These are phyloP conservation scores for Aspergillus hancockii DNA, from an alignment of 495 filamentous ascomycete species.

Conservation along the genomic window DNA sequence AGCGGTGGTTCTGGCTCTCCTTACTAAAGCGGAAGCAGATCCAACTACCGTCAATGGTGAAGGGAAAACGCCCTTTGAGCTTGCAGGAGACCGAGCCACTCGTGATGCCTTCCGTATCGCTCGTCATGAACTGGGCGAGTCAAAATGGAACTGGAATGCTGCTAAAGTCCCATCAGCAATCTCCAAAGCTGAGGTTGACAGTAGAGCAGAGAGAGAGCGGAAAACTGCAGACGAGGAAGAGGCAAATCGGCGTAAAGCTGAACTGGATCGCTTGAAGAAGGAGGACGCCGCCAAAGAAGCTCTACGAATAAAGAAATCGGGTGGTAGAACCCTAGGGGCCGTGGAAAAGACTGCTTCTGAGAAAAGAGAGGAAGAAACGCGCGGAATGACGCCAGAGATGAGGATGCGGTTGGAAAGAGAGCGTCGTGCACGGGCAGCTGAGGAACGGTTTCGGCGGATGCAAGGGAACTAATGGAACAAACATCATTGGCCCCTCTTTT, in stretches of 20 bases:
- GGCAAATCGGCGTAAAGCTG: slow-evolving; percentile 58
- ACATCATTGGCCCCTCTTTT: not conserved
- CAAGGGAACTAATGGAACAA: slow-evolving; percentile 22
- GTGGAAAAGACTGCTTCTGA: slow-evolving; percentile 70
- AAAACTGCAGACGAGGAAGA: slow-evolving; percentile 55
- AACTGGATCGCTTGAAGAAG: slow-evolving; percentile 65
- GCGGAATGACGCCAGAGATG: slow-evolving; percentile 84
- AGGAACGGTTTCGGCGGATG: slow-evolving; percentile 78
- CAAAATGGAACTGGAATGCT: slow-evolving; percentile 74
- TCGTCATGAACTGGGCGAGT: slow-evolving; percentile 76
- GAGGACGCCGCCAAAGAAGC: slow-evolving; percentile 58
- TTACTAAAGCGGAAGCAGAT: slow-evolving; percentile 73
- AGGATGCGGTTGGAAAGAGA: slow-evolving; percentile 77
- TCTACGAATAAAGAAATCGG: slow-evolving; percentile 39
- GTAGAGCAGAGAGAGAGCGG: slow-evolving; percentile 63
- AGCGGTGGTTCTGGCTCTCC: slow-evolving; percentile 71
- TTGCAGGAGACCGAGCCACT: slow-evolving; percentile 82
- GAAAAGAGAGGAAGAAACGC: slow-evolving; percentile 75
- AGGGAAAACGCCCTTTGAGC: slow-evolving; percentile 78
- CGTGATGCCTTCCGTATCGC: slow-evolving; percentile 92
- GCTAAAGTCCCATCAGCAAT: slow-evolving; percentile 71
- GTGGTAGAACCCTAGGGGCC: slow-evolving; percentile 50
- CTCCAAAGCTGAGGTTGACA: slow-evolving; percentile 65
- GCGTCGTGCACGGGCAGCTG: slow-evolving; percentile 78
- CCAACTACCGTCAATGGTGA: slow-evolving; percentile 66